These are phyloP conservation scores for Atkinsonella hypoxylon DNA, from an alignment of 2,329 filamentous ascomycete species.

Conservation along the genomic window DNA sequence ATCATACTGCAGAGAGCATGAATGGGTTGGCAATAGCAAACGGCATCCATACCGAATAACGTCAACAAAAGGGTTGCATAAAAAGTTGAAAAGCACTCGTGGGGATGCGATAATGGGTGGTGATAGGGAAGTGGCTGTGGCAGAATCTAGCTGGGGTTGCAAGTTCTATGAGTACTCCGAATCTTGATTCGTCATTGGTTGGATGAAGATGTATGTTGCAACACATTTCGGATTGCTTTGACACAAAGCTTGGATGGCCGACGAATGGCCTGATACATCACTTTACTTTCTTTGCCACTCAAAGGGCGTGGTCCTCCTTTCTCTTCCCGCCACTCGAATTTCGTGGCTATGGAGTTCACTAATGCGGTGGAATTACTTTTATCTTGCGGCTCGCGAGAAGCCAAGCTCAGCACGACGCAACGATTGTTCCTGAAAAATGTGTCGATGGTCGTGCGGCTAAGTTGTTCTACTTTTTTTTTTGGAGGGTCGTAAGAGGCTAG, in stretches of 20 bases:
- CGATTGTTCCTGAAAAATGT: not conserved
- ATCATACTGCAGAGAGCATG: not conserved
- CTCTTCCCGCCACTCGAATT: not conserved
- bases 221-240: not conserved
- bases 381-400: not conserved
- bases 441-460: not conserved
- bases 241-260: not conserved
- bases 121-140: not conserved
- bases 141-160: not conserved
- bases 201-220: not conserved
- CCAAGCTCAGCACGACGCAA: not conserved
- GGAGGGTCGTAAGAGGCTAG: not conserved
- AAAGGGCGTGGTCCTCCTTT: not conserved
- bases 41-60: constrained; percentile 6
- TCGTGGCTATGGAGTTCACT: not conserved
- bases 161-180: not conserved
- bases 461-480: not conserved
- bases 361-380: not conserved
- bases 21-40: constrained; percentile 8
- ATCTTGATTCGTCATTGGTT: not conserved
- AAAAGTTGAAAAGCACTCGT: not conserved
- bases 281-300: not conserved
- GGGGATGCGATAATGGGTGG: not conserved
- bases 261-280: not conserved
- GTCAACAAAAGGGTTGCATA: not conserved